A percentile compares a stretch with the other conserved stretches of the same genome.
Evolutionary conservation across 768 basidiomycete genomes (phyloP).

Genomic region (Collybiopsis confluens): DNA sequence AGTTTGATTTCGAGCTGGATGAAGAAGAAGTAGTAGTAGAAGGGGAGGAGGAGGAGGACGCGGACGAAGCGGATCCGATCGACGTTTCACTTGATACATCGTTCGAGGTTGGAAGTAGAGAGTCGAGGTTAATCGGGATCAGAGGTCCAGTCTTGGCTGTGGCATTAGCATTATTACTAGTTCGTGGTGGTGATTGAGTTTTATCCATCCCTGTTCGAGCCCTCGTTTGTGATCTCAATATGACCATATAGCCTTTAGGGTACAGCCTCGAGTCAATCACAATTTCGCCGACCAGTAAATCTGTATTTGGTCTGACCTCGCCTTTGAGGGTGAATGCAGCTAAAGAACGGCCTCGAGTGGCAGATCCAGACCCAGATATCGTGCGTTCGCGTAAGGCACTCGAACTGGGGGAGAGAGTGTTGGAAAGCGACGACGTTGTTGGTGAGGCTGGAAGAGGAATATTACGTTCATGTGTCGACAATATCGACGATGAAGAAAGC

Average conservation of each 20-base stretch:
- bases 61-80: not conserved
- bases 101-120: not conserved
- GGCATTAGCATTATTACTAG: not conserved
- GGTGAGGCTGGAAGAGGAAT: conserved; percentile 14
- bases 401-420: not conserved
- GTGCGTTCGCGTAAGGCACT: conserved; percentile 2
- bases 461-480: conserved; percentile 16
- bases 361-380: not conserved
- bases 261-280: conserved; percentile 81
- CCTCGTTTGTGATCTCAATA: conserved; percentile 25
- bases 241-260: conserved; percentile 66
- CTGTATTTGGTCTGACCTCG: conserved; percentile 56
- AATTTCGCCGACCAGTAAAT: conserved; percentile 74
- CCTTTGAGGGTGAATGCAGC: conserved; percentile 62
- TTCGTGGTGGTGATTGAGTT: not conserved
- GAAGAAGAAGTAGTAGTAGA: too few relatives aligned
- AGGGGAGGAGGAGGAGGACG: conserved; percentile 14
- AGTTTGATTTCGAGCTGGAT: too few relatives aligned
- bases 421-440: not conserved
- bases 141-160: not conserved
- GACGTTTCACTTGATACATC: not conserved
- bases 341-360: conserved; percentile 34
- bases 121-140: conserved; percentile 4
- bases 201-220: not conserved
- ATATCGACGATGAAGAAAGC: too few relatives aligned